phyloP scores from a whole-genome alignment of 768 basidiomycete genomes.

The Stropharia rugosoannulata region DNA sequence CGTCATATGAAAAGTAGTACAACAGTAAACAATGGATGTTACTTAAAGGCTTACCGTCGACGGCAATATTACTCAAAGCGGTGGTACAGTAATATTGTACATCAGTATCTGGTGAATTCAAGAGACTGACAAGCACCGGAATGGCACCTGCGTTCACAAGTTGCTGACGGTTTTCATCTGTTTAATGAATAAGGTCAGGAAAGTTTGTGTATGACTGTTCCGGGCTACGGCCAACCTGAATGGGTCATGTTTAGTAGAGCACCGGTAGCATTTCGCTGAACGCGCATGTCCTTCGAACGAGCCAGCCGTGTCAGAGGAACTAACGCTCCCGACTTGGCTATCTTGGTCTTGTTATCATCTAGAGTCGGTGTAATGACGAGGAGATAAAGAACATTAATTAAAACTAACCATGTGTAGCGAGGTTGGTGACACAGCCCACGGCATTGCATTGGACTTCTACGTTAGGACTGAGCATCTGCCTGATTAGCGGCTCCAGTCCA shows the following conservation, averaged over 20 bases:
- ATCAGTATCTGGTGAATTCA: conserved; percentile 97
- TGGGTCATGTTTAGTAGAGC: conserved; percentile 99
- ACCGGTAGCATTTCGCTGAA: conserved; percentile 97
- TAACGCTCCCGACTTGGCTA: conserved; percentile 98
- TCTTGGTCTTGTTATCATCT: conserved; percentile 99
- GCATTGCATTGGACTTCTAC: conserved; percentile 99
- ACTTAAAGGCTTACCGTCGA: conserved; percentile 62
- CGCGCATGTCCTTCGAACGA: conserved; percentile 98
- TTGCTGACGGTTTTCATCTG: conserved; percentile 98
- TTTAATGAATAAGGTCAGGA: conserved; percentile 2
- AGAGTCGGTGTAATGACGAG: not conserved
- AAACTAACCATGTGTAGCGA: conserved; percentile 90
- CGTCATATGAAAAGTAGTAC: not conserved
- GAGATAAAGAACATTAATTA: not conserved
- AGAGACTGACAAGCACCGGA: conserved; percentile 90
- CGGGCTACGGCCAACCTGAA: conserved; percentile 61
- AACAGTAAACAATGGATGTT: not conserved
- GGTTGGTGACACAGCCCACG: conserved; percentile 97
- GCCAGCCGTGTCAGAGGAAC: conserved; percentile 95
- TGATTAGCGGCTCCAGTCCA: conserved; percentile 95
- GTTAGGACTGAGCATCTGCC: conserved; percentile 98
- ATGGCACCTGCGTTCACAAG: conserved; percentile 98
- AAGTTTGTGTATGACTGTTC: conserved; percentile 3
- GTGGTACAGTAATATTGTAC: conserved; percentile 99
- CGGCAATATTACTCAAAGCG: conserved; percentile 96